A percentile compares a stretch with the other conserved stretches of the same genome.
These are phyloP conservation scores for Sugiyamaella neomexicana DNA, from an alignment of 1,139 yeast genomes.

Conservation along the genomic window DNA sequence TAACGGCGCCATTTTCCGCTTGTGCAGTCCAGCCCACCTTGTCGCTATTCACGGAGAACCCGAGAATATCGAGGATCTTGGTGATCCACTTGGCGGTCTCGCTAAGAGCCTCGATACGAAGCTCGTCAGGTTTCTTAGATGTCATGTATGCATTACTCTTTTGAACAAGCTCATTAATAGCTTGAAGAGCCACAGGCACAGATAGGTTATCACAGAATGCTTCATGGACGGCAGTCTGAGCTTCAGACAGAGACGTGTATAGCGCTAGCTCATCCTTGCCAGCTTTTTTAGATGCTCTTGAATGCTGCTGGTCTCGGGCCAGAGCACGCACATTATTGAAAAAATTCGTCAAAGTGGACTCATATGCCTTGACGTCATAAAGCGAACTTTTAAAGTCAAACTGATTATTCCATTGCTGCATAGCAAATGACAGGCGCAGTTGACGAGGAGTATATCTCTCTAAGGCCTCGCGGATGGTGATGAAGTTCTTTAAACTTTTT, in stretches of 20 bases:
- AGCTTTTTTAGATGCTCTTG: constrained; percentile 63
- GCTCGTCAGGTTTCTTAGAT: constrained; percentile 44
- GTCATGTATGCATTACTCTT: constrained; percentile 71
- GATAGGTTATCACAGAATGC: constrained; percentile 88
- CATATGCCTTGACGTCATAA: constrained; percentile 73
- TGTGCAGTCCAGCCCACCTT: constrained; percentile 73
- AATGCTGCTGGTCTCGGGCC: constrained; percentile 54
- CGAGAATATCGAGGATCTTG: constrained; percentile 66
- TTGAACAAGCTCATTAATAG: constrained; percentile 66
- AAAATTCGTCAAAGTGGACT: constrained; percentile 72
- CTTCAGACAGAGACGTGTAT: constrained; percentile 49
- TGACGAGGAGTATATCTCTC: constrained; percentile 71
- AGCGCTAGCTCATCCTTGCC: constrained; percentile 57
- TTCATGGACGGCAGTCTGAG: constrained; percentile 65
- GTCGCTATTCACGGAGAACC: constrained; percentile 71
- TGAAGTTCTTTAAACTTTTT: constrained; percentile 89
- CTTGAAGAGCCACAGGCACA: constrained; percentile 71
- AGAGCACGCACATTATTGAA: constrained; percentile 83
- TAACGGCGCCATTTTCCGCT: constrained; percentile 22
- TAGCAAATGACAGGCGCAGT: constrained; percentile 83
- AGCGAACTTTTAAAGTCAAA: constrained; percentile 86
- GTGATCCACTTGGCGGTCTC: constrained; percentile 70
- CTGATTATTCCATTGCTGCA: constrained; percentile 90
- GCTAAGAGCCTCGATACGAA: constrained; percentile 65
- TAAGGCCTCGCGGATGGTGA: constrained; percentile 90